Evolutionary conservation across 2,329 filamentous ascomycete species (phyloP).

Genomic region (Teratosphaeria gauchensis): DNA sequence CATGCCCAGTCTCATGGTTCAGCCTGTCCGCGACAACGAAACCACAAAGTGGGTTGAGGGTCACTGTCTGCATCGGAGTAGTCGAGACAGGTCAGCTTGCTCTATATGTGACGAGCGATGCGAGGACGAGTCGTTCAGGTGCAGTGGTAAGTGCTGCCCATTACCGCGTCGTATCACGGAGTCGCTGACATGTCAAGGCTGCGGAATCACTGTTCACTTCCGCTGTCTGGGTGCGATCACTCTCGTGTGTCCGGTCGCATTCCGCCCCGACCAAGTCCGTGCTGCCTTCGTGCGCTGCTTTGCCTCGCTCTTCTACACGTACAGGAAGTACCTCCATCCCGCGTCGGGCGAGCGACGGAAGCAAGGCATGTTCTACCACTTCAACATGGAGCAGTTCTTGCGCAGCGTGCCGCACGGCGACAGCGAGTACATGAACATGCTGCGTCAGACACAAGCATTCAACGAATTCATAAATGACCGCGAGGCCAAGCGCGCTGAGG

Average conservation of each 20-base stretch:
- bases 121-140: constrained; percentile 65
- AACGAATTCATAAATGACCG: constrained; percentile 73
- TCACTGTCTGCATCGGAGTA: constrained; percentile 63
- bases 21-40: constrained; percentile 68
- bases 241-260: constrained; percentile 57
- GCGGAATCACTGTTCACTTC: constrained; percentile 46
- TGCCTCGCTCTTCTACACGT: constrained; percentile 59
- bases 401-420: constrained; percentile 56
- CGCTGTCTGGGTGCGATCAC: constrained; percentile 52
- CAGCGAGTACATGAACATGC: constrained; percentile 51
- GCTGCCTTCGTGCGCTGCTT: constrained; percentile 61
- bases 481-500: constrained; percentile 50
- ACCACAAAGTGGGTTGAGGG: constrained; percentile 77
- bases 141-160: constrained; percentile 39
- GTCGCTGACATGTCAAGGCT: constrained; percentile 34
- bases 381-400: constrained; percentile 58
- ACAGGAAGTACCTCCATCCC: constrained; percentile 52
- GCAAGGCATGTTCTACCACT: constrained; percentile 51
- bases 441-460: constrained; percentile 55
- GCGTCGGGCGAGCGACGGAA: constrained; percentile 53
- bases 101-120: constrained; percentile 68
- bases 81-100: constrained; percentile 54
- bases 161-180: constrained; percentile 1
- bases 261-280: constrained; percentile 56
- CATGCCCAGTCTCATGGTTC: constrained; percentile 75